phyloP scores from a whole-genome alignment of 2,329 filamentous ascomycete species.

The Escovopsis sp. region DNA sequence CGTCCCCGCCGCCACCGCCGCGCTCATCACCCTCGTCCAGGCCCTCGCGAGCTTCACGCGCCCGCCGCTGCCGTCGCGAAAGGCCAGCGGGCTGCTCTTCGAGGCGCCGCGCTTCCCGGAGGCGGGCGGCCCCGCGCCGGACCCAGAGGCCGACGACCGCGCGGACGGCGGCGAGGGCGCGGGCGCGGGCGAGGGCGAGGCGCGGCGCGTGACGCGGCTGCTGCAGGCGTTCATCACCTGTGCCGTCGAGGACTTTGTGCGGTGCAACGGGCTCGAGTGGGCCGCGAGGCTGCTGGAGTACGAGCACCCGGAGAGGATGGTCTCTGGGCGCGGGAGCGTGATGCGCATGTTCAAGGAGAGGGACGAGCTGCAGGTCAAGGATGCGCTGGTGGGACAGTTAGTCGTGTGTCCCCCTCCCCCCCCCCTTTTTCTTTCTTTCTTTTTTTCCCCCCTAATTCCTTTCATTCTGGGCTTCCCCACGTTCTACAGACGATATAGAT shows the following conservation, averaged over 20 bases:
- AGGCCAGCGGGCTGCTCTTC: slow-evolving; percentile 38
- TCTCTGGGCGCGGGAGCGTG: slow-evolving; percentile 46
- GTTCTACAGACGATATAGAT: too few relatives aligned
- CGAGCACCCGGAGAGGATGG: slow-evolving; percentile 47
- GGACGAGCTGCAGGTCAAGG: slow-evolving; percentile 42
- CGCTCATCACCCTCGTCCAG: slow-evolving; percentile 56
- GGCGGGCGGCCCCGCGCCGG: slow-evolving; percentile 38
- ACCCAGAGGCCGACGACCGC: slow-evolving; percentile 39
- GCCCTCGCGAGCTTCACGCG: slow-evolving; percentile 52
- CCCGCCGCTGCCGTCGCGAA: slow-evolving; percentile 44
- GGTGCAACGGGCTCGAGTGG: slow-evolving; percentile 45
- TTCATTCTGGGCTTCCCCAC: too few relatives aligned
- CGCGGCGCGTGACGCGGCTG: slow-evolving; percentile 45
- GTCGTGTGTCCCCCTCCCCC: slow-evolving; percentile 33
- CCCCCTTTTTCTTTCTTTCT: too few relatives aligned
- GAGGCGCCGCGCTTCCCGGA: slow-evolving; percentile 38
- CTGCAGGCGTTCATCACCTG: slow-evolving; percentile 68
- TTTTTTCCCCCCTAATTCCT: too few relatives aligned
- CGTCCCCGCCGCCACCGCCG: slow-evolving; percentile 52
- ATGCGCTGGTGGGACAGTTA: slow-evolving; percentile 57
- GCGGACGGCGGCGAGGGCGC: too few relatives aligned
- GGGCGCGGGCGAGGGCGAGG: slow-evolving; percentile 36
- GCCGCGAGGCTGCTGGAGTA: slow-evolving; percentile 52
- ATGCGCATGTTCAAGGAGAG: slow-evolving; percentile 51
- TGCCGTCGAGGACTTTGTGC: slow-evolving; percentile 59